Base-by-base conservation (phyloP, 1,139 yeast species). In the Debaryomyces sp. region DNA sequence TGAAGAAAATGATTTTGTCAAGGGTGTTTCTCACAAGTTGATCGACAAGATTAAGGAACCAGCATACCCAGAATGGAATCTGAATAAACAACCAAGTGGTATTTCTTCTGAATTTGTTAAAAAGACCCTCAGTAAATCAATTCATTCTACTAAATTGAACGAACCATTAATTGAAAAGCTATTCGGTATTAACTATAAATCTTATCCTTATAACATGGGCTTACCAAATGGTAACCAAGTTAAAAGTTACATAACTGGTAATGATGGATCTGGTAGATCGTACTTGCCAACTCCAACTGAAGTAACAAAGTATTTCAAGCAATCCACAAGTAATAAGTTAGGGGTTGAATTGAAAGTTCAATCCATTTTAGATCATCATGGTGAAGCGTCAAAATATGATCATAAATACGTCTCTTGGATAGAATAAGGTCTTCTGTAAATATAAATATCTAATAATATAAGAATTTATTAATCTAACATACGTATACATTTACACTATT, bases 181-280 rank as follows among this genome's bases (percentile, higher is more conserved):
- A 62, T 74, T 77, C 53, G 77, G 80, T 43, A 68, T 77, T 46
- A 80, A 85, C 57, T 89, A 78, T 70, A 67, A 68, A 40, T 67
- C 78, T 45, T 88, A 92, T 64, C 96, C 96, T 30, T 82, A 80
- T 68, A 77, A 81, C 60, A 87, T 82, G 77, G 96, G 96, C 30
- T 77, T 94, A 55, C 98, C 98, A 45, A 73, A 81, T 12, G 88
- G 85, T 66, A 56, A 62, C 45, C 85, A 82, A 50, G 75, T 83
- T 50, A 77, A 79, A 57, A 70, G 71, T 48, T 87, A 76, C 64
- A 80, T 87, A 45, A 81, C 82, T 43, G 92, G 92, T 23, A 77
- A 75, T 53, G 89, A 83, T 59, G 84, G 81, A 29, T 74, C 85
- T 13, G 78, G 81, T 56, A 77, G 89, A 59, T 75, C 84, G 34